Evolutionary conservation across 1,284 basidiomycete genomes (phyloP), one percentile per base, ranked within the genome.

Genomic region (Sanguinoderma infundibulare): DNA sequence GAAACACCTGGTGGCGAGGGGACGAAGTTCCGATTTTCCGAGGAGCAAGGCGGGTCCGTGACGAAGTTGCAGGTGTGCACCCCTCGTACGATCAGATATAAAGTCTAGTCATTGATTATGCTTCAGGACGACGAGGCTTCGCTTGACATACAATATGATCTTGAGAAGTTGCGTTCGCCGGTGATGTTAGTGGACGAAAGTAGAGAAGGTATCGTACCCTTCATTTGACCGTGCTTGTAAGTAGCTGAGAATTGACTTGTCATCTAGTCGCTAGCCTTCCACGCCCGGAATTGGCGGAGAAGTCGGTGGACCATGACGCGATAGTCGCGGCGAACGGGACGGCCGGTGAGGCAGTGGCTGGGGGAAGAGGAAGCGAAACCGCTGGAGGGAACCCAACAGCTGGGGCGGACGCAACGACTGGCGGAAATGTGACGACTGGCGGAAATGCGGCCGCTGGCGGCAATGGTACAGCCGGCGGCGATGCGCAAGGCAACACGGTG

Each of bases 141-240:
- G 0, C 42, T 64, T 1, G 67, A 72, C 40, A 65, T 72, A n/a
- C 55, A 50, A 4, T 53, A 30, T 5, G 65, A 65, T 12, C 57
- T 70, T 9, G 34, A 64, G 5, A 59, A 61, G 9, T 1, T 64
- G 36, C 46, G 53, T 14, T 69, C 70, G 1, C 55, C 59, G 0
- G 62, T 72, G 5, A 61, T 70, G 46, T 68, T 70, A 15, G 55
- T 67, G 12, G 68, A 66, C 36, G 59, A 72, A 36, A 66, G 66
- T 5, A 49, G 69, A 55, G 54, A 69, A 39, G 24, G 68, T 62
- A 12, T 2, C 9, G n/a, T 15, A 9, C 5, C 39, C 22, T 10
- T n/a, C n/a, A n/a, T n/a, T n/a, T n/a, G n/a, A n/a, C n/a, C n/a
- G n/a, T n/a, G n/a, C n/a, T n/a, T n/a, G n/a, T n/a, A n/a, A n/a